A percentile compares a stretch with the other conserved stretches of the same genome.
Evolutionary conservation across 1,284 basidiomycete species (phyloP).

Genomic region (Ustilago xerochloae): DNA sequence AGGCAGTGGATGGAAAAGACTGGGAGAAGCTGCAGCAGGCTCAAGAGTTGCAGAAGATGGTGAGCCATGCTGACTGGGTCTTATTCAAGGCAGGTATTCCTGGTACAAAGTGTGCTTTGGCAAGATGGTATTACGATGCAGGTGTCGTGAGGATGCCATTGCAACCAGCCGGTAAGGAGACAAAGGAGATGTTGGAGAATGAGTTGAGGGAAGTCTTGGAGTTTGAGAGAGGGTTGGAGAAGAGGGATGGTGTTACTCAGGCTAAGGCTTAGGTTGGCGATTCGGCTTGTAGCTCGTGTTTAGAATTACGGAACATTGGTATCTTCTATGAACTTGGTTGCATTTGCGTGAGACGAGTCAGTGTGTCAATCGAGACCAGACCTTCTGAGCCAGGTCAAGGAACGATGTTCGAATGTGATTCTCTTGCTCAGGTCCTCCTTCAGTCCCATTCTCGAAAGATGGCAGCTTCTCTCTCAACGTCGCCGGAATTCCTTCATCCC

Average conservation of each 20-base stretch:
- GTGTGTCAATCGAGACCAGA: slow-evolving; percentile 31
- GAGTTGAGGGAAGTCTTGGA: slow-evolving; percentile 76
- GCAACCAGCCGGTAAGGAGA: slow-evolving; percentile 73
- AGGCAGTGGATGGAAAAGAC: slow-evolving; percentile 19
- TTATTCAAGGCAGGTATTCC: slow-evolving; percentile 81
- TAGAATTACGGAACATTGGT: too few species aligned
- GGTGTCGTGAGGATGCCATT: slow-evolving; percentile 81
- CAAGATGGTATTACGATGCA: slow-evolving; percentile 79
- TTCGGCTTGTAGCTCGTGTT: neutral
- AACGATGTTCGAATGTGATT: slow-evolving; percentile 35
- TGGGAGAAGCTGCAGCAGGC: slow-evolving; percentile 74
- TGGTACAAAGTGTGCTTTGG: slow-evolving; percentile 82
- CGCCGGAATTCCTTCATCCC: slow-evolving; percentile 77
- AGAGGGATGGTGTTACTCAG: slow-evolving; percentile 56
- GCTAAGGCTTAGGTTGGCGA: slow-evolving; percentile 23
- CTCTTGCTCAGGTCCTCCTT: slow-evolving; percentile 14
- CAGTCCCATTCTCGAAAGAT: slow-evolving; percentile 55
- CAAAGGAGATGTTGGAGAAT: slow-evolving; percentile 76
- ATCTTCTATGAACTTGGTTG: too few species aligned
- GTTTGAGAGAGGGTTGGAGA: slow-evolving; percentile 75
- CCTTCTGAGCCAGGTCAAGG: slow-evolving; percentile 38
- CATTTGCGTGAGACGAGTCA: too few species aligned
- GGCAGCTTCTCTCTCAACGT: slow-evolving; percentile 66
- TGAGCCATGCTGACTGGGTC: slow-evolving; percentile 82
- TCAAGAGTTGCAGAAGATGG: slow-evolving; percentile 79